Conservation (phyloP, 345 rosid species). For the Noccaea bulbosa region DNA sequence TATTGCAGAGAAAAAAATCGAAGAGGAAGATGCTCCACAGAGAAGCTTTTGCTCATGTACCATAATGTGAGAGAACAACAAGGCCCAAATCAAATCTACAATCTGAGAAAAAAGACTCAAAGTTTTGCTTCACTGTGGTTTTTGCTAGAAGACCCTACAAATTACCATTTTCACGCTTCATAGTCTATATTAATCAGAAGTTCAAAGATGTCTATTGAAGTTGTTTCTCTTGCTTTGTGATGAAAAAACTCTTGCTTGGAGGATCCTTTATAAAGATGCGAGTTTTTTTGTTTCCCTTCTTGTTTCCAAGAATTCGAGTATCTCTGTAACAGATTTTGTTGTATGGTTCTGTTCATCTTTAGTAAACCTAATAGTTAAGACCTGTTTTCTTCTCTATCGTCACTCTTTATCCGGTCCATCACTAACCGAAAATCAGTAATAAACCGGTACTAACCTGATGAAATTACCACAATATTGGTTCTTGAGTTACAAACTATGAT, state of each 20-base stretch:
- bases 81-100: not conserved
- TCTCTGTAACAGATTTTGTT: conserved; percentile 5
- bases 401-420: conserved; percentile 1
- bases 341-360: conserved; percentile 22
- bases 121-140: conserved; percentile 28
- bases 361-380: not conserved
- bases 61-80: conserved; percentile 55
- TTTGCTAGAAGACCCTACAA: conserved; percentile 15
- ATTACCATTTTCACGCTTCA: conserved; percentile 2
- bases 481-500: not conserved
- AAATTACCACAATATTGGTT: conserved; percentile 1
- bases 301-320: not conserved
- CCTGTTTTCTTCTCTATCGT: not conserved
- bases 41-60: conserved; percentile 68
- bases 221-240: conserved; percentile 22
- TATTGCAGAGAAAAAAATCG: conserved; percentile 75
- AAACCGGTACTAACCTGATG: not conserved
- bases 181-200: not conserved
- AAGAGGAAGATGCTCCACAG: conserved; percentile 63
- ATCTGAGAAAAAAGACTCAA: conserved; percentile 5
- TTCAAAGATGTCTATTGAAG: conserved; percentile 18
- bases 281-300: not conserved
- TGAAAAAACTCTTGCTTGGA: conserved; percentile 17
- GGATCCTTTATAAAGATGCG: conserved; percentile 12
- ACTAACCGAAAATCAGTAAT: not conserved